phyloP scores from a whole-genome alignment of 257 asterid species.

The Solanum neorickii region DNA sequence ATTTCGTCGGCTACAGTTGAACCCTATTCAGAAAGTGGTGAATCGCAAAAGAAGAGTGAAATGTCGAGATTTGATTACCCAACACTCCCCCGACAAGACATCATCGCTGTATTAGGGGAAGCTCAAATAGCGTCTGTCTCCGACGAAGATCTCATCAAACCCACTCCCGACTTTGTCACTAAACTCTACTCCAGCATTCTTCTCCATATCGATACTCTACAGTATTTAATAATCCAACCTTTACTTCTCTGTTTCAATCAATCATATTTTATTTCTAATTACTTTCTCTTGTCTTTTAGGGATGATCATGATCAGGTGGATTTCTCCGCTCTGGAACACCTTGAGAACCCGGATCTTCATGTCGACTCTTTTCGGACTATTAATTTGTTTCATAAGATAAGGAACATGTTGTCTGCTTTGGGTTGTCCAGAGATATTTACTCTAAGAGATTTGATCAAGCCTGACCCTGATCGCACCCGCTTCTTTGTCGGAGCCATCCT shows the following conservation, averaged over 20 bases:
- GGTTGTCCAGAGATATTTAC: slow-evolving; percentile 51
- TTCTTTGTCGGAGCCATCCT: slow-evolving; percentile 65
- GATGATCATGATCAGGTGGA: slow-evolving; percentile 70
- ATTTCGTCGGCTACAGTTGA: neutral
- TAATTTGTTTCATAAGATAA: slow-evolving; percentile 43
- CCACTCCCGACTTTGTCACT: slow-evolving; percentile 46
- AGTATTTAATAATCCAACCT: slow-evolving; percentile 2
- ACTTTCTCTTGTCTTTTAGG: slow-evolving; percentile 14
- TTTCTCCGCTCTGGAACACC: slow-evolving; percentile 64
- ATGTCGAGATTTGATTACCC: slow-evolving; percentile 75
- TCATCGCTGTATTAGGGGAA: slow-evolving; percentile 33
- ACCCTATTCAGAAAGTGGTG: neutral
- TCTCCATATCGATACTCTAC: slow-evolving; percentile 32
- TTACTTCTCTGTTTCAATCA: neutral
- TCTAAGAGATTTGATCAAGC: slow-evolving; percentile 61
- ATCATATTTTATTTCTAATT: neutral
- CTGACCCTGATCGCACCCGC: slow-evolving; percentile 66
- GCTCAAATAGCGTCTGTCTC: slow-evolving; percentile 45
- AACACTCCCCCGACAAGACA: slow-evolving; percentile 40
- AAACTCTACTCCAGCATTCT: slow-evolving; percentile 54
- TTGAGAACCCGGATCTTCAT: slow-evolving; percentile 79
- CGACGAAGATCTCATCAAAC: slow-evolving; percentile 51
- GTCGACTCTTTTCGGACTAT: slow-evolving; percentile 37
- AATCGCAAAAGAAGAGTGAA: neutral
- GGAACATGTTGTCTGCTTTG: slow-evolving; percentile 30